Evolutionary conservation across 768 basidiomycete species (phyloP).

Genomic region (Suillus sp.): DNA sequence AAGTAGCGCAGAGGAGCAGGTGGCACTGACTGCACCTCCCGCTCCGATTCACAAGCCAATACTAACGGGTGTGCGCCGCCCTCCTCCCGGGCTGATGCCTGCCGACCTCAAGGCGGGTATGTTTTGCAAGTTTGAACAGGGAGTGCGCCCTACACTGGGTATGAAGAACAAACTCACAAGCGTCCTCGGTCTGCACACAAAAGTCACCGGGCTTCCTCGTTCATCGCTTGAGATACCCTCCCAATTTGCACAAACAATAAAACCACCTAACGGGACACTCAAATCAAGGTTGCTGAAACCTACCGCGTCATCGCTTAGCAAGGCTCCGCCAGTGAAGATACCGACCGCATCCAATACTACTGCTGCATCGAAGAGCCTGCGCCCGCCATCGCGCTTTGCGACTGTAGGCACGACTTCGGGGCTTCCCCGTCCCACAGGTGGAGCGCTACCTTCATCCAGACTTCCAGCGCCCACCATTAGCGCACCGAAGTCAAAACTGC

Average conservation of each 20-base stretch:
- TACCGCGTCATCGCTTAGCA: constrained; percentile 12
- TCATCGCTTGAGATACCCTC: not conserved
- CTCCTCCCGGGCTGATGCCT: constrained; percentile 23
- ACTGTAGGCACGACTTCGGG: constrained; percentile 9
- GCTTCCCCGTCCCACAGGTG: constrained; percentile 11
- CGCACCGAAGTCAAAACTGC: constrained; percentile 12
- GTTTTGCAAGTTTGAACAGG: constrained; percentile 8
- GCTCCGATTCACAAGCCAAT: constrained; percentile 18
- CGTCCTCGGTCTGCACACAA: constrained; percentile 11
- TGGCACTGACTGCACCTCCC: not conserved
- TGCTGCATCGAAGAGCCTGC: constrained; percentile 6
- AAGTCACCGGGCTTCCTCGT: not conserved
- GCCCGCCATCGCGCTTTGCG: constrained; percentile 17
- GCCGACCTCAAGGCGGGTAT: not conserved
- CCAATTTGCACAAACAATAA: not conserved
- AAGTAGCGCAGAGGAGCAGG: constrained; percentile 10
- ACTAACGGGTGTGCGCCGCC: constrained; percentile 31
- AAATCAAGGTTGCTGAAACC: constrained; percentile 15
- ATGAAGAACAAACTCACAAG: constrained; percentile 17
- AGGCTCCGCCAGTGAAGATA: not conserved
- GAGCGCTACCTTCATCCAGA: constrained; percentile 12
- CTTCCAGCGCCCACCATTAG: constrained; percentile 17
- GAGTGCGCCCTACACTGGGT: constrained; percentile 5
- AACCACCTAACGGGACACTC: not conserved
- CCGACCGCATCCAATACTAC: not conserved